These are phyloP conservation scores for Exobasidium cylindrosporum DNA, from an alignment of 1,284 basidiomycete genomes.

Conservation along the genomic window DNA sequence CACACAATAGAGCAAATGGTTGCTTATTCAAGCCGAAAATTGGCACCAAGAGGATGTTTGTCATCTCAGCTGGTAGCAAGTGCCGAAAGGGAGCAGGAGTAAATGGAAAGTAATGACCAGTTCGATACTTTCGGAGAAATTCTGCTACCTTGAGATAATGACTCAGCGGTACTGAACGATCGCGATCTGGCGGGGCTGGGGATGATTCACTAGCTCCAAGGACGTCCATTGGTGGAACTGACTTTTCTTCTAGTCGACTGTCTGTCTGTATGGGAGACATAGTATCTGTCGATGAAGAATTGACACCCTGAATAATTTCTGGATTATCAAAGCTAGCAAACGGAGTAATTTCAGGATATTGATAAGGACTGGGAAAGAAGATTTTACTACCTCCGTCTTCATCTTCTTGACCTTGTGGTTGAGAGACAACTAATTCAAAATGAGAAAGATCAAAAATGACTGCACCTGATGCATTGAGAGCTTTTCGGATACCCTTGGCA, in stretches of 20 bases:
- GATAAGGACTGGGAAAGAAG: slow-evolving; percentile 39
- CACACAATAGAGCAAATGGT: slow-evolving; percentile 86
- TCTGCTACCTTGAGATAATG: slow-evolving; percentile 46
- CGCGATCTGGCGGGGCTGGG: slow-evolving; percentile 26
- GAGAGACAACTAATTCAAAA: slow-evolving; percentile 78
- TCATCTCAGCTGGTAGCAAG: slow-evolving; percentile 38
- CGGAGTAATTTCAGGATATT: slow-evolving; percentile 16
- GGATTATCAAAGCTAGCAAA: slow-evolving; percentile 35
- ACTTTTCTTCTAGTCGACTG: slow-evolving; percentile 19
- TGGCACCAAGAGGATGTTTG: slow-evolving; percentile 61
- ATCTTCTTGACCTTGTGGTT: slow-evolving; percentile 60
- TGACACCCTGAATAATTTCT: slow-evolving; percentile 17
- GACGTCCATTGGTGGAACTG: slow-evolving; percentile 46
- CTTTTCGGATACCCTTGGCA: slow-evolving; percentile 79
- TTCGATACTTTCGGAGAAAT: slow-evolving; percentile 38
- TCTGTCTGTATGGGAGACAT: neutral
- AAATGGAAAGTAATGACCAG: slow-evolving; percentile 40
- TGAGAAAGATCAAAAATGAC: slow-evolving; percentile 86
- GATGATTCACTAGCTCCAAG: slow-evolving; percentile 41
- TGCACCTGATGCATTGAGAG: slow-evolving; percentile 85
- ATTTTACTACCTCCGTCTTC: slow-evolving; percentile 32
- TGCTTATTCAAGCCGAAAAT: slow-evolving; percentile 88
- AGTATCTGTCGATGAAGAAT: neutral
- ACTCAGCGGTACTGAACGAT: slow-evolving; percentile 37
- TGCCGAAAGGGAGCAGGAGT: slow-evolving; percentile 41